These are phyloP conservation scores for Nectriaceae sp. DNA, from an alignment of 2,329 filamentous ascomycete genomes.

Conservation along the genomic window DNA sequence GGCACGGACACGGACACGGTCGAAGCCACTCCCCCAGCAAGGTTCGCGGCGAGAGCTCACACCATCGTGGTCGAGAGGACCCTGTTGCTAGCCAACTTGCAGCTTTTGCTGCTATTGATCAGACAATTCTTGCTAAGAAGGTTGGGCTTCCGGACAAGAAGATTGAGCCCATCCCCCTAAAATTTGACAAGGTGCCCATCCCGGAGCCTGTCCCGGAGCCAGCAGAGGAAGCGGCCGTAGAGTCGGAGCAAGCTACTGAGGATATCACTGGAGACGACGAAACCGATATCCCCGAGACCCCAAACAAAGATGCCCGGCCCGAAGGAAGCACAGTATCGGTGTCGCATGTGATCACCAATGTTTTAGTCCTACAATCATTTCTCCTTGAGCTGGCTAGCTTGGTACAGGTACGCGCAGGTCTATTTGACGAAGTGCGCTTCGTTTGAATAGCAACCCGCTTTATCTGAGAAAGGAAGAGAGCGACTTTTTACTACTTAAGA, in stretches of 20 bases:
- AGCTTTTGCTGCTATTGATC: conserved; percentile 65
- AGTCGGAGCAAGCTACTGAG: not conserved
- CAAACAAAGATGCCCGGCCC: conserved; percentile 21
- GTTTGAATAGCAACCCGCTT: conserved; percentile 31
- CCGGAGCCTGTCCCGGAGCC: conserved; percentile 16
- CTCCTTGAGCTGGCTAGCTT: conserved; percentile 74
- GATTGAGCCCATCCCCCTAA: conserved; percentile 50
- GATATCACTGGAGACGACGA: conserved; percentile 10
- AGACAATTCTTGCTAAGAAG: conserved; percentile 58
- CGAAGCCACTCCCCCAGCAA: conserved; percentile 46
- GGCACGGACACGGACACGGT: conserved; percentile 22
- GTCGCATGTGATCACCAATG: conserved; percentile 78
- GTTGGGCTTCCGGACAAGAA: conserved; percentile 50
- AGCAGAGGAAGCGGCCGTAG: not conserved
- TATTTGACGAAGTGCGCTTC: conserved; percentile 77
- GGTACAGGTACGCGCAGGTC: conserved; percentile 70
- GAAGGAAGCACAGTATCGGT: conserved; percentile 58
- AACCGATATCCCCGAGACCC: conserved; percentile 7
- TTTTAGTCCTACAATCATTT: conserved; percentile 78
- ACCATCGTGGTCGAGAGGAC: conserved; percentile 34
- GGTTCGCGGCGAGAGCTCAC: conserved; percentile 26
- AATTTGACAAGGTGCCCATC: conserved; percentile 39
- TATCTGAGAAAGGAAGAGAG: too few relatives aligned
- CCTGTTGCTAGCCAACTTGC: conserved; percentile 53
- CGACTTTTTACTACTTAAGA: too few relatives aligned